A percentile compares a stretch with the other conserved stretches of the same genome.
Evolutionary conservation across 768 basidiomycete species (phyloP).

Genomic region (Pisolithus albus): DNA sequence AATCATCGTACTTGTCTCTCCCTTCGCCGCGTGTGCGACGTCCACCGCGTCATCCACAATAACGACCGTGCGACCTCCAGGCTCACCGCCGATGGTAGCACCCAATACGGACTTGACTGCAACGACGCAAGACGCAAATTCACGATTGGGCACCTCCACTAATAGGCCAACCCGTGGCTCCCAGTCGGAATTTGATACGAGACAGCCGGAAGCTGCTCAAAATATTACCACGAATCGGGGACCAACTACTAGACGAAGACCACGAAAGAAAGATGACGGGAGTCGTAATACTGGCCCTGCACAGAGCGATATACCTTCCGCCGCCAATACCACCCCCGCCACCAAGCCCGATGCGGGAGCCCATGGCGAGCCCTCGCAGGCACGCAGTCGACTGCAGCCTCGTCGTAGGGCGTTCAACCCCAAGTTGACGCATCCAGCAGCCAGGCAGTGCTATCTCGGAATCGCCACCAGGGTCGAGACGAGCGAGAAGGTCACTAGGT

Average conservation of each 20-base stretch:
- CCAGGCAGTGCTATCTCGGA: neutral
- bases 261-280: too few relatives aligned
- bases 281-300: neutral
- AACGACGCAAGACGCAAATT: too few relatives aligned
- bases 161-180: too few relatives aligned
- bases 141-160: too few relatives aligned
- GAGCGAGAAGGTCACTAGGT: slow-evolving; percentile 7
- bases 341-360: neutral
- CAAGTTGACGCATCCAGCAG: slow-evolving; percentile 23
- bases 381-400: slow-evolving; percentile 8
- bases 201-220: too few relatives aligned
- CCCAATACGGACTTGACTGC: slow-evolving; percentile 28
- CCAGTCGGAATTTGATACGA: too few relatives aligned
- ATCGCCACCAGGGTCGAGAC: slow-evolving; percentile 2
- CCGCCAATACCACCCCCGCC: neutral
- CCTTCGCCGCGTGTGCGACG: slow-evolving; percentile 3
- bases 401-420: slow-evolving; percentile 34
- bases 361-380: neutral
- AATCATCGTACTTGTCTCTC: slow-evolving; percentile 30
- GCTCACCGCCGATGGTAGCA: slow-evolving; percentile 46
- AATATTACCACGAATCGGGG: too few relatives aligned
- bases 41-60: slow-evolving; percentile 40
- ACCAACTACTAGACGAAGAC: too few relatives aligned
- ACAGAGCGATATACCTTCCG: neutral
- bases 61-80: slow-evolving; percentile 46